Conservation (phyloP, 371 early-diverging fungal genomes). For the Enterospora canceri region DNA sequence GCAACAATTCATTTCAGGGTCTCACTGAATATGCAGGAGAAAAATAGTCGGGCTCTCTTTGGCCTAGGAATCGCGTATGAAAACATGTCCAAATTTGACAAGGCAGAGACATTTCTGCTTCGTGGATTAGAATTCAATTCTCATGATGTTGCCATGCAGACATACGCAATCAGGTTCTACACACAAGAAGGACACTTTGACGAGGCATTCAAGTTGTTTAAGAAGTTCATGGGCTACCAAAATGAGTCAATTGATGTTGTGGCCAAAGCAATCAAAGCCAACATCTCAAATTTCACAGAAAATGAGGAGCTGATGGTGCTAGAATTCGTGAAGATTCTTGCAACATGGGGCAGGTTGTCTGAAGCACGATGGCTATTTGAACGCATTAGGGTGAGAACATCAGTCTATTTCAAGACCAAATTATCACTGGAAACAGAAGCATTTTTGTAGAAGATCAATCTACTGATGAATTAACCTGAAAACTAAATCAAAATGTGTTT, state of each 20-base stretch:
- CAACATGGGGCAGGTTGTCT: conserved; percentile 3
- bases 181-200: conserved; percentile 23
- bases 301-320: conserved; percentile 41
- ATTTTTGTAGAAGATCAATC: too few species aligned
- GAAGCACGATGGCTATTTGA: conserved; percentile 23
- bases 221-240: conserved; percentile 5
- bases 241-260: conserved; percentile 11
- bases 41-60: conserved; percentile 51
- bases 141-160: conserved; percentile 41
- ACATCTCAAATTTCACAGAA: conserved; percentile 14
- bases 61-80: conserved; percentile 54
- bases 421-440: conserved; percentile 25
- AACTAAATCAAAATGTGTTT: too few species aligned
- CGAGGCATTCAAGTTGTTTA: conserved; percentile 23
- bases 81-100: conserved; percentile 42
- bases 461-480: too few species aligned
- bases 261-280: background rate
- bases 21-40: conserved; percentile 39
- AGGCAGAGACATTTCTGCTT: conserved; percentile 46
- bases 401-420: conserved; percentile 37
- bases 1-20: conserved; percentile 49
- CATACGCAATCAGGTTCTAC: conserved; percentile 46
- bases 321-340: conserved; percentile 44
- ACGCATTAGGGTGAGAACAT: conserved; percentile 35
- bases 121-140: conserved; percentile 44